Conservation (phyloP, 805 yeast genomes). For the Wickerhamomyces ciferrii region DNA sequence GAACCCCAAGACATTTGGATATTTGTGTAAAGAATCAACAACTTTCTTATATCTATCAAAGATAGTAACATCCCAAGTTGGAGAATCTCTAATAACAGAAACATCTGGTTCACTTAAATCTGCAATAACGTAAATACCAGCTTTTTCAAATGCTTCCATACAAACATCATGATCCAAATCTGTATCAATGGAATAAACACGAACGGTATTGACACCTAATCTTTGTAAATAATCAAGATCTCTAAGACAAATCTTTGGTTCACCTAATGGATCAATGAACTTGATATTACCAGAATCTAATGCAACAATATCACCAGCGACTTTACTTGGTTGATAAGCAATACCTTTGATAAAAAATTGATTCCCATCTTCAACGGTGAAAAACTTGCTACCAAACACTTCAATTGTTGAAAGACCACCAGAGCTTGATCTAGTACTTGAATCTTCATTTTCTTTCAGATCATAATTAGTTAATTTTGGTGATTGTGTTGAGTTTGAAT, state of each 20-base stretch:
- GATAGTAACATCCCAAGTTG: conserved; percentile 70
- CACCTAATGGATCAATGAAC: conserved; percentile 74
- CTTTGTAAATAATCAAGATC: conserved; percentile 74
- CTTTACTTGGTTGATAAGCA: conserved; percentile 70
- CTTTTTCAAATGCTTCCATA: conserved; percentile 68
- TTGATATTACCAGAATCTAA: conserved; percentile 18
- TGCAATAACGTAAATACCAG: conserved; percentile 87
- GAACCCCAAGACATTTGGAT: conserved; percentile 83
- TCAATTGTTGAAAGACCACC: conserved; percentile 38
- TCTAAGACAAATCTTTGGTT: conserved; percentile 62
- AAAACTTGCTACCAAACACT: conserved; percentile 71
- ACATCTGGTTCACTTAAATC: conserved; percentile 83
- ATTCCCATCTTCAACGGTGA: conserved; percentile 61
- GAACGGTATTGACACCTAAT: conserved; percentile 68
- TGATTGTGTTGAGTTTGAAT: not conserved
- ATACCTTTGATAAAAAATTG: conserved; percentile 87
- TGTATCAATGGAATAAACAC: conserved; percentile 86
- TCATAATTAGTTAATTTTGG: not conserved
- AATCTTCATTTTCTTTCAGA: not conserved
- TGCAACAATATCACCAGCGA: conserved; percentile 29
- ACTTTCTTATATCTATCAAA: conserved; percentile 77
- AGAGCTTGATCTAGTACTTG: not conserved
- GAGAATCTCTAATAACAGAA: conserved; percentile 73
- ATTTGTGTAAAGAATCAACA: conserved; percentile 72
- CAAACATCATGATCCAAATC: conserved; percentile 67